phyloP scores from a whole-genome alignment of 2,329 filamentous ascomycete genomes.

The Eurotiales sp. region DNA sequence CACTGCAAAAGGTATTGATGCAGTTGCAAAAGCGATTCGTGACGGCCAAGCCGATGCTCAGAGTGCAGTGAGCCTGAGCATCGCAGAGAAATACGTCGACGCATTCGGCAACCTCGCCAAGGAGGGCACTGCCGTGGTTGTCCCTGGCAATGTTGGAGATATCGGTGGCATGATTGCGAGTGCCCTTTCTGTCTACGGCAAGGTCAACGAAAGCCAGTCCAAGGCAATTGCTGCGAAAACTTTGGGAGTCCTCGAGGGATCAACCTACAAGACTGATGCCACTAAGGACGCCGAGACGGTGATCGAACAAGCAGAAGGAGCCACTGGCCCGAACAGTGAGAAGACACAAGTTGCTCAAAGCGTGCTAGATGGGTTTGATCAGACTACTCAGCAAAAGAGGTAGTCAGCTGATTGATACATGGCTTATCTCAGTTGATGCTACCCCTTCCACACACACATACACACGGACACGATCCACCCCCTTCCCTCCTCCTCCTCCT shows the following conservation, averaged over 20 bases:
- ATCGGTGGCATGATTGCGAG: constrained; percentile 96
- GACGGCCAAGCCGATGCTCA: constrained; percentile 72
- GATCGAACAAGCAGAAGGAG: constrained; percentile 29
- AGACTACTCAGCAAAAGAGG: constrained; percentile 32
- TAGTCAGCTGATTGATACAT: constrained; percentile 15
- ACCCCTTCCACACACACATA: too few relatives aligned
- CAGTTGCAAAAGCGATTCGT: constrained; percentile 72
- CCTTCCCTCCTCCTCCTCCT: neutral
- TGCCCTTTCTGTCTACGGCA: constrained; percentile 91
- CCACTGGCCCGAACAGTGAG: constrained; percentile 18
- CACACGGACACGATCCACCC: neutral
- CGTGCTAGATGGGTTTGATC: constrained; percentile 49
- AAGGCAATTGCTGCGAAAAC: constrained; percentile 53
- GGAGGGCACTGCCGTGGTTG: constrained; percentile 91
- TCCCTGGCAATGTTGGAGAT: constrained; percentile 95
- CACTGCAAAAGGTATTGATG: constrained; percentile 83
- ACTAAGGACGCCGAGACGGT: constrained; percentile 12
- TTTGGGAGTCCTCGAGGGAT: constrained; percentile 24
- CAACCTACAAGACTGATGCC: constrained; percentile 12
- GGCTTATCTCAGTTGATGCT: too few relatives aligned
- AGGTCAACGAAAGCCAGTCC: constrained; percentile 77
- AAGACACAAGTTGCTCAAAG: constrained; percentile 44
- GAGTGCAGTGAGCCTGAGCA: constrained; percentile 76
- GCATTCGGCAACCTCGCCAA: constrained; percentile 90
- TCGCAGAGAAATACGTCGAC: constrained; percentile 97